A percentile compares a stretch with the other conserved stretches of the same genome.
Conservation (phyloP, 1,284 basidiomycete species). For the Ustilago hordei region DNA sequence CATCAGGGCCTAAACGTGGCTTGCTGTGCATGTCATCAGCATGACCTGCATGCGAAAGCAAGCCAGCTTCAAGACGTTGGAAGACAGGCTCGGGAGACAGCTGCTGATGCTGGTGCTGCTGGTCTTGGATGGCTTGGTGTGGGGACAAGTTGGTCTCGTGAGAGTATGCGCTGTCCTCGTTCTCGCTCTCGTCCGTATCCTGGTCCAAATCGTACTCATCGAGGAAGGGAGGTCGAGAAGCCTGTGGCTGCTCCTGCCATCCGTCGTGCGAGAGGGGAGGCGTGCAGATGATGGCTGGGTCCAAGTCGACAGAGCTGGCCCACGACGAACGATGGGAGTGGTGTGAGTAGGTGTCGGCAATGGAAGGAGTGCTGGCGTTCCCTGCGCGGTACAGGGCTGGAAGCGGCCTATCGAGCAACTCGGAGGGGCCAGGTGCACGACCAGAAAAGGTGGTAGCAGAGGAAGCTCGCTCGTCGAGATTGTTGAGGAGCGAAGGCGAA, state of each 20-base stretch:
- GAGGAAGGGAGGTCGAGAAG: slow-evolving; percentile 35
- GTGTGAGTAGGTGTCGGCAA: slow-evolving; percentile 39
- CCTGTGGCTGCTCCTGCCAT: slow-evolving; percentile 18
- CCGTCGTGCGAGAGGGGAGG: slow-evolving; percentile 30
- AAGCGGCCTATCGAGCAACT: slow-evolving; percentile 21
- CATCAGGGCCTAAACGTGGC: slow-evolving; percentile 17
- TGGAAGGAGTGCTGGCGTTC: slow-evolving; percentile 23
- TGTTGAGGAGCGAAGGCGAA: slow-evolving; percentile 30
- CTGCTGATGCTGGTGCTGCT: slow-evolving; percentile 8
- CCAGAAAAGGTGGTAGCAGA: slow-evolving; percentile 28
- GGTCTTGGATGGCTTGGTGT: slow-evolving; percentile 6
- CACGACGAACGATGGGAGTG: slow-evolving; percentile 37
- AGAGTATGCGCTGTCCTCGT: slow-evolving; percentile 31
- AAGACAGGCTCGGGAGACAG: slow-evolving; percentile 31
- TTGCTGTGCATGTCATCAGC: slow-evolving; percentile 12
- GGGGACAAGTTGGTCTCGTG: slow-evolving; percentile 25
- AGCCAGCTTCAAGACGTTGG: slow-evolving; percentile 40
- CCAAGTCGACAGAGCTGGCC: slow-evolving; percentile 45
- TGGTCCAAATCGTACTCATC: slow-evolving; percentile 38
- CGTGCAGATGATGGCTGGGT: slow-evolving; percentile 44
- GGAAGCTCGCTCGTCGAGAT: slow-evolving; percentile 37
- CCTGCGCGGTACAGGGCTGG: slow-evolving; percentile 13
- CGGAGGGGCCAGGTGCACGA: slow-evolving; percentile 42
- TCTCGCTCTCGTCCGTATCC: slow-evolving; percentile 46
- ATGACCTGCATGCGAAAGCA: slow-evolving; percentile 9